These are phyloP conservation scores for Eleusine indica DNA, from an alignment of 176 grass and related monocot genomes.

Conservation along the genomic window DNA sequence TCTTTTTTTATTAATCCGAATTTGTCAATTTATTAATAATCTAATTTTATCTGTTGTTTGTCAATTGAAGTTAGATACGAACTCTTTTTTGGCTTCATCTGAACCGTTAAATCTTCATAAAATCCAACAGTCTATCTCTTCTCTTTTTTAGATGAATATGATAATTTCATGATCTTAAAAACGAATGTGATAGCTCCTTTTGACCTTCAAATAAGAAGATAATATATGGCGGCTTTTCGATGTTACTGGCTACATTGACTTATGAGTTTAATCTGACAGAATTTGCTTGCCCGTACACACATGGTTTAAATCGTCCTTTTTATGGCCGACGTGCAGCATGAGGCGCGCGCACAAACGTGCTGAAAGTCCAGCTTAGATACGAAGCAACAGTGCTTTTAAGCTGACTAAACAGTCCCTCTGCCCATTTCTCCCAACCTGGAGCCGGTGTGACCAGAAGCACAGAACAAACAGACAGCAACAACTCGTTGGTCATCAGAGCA, in stretches of 20 bases:
- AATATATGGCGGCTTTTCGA: neutral
- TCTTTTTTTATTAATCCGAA: too few relatives aligned
- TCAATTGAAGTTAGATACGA: too few relatives aligned
- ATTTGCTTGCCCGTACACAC: neutral
- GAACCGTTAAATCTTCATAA: too few relatives aligned
- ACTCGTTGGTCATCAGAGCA: neutral
- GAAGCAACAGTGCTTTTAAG: neutral
- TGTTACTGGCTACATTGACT: slow-evolving; percentile 32
- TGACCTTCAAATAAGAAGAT: too few relatives aligned
- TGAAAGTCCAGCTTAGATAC: neutral
- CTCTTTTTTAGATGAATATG: too few relatives aligned
- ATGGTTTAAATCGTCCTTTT: neutral
- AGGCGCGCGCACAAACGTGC: neutral
- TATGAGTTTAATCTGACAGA: slow-evolving; percentile 5
- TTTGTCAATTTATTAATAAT: too few relatives aligned
- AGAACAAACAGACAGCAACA: neutral
- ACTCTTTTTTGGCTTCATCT: too few relatives aligned
- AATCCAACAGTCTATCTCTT: too few relatives aligned
- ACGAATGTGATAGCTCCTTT: too few relatives aligned
- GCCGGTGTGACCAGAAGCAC: neutral
- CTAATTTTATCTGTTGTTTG: too few relatives aligned
- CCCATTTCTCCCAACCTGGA: too few relatives aligned
- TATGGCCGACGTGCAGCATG: neutral
- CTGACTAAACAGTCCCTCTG: neutral
- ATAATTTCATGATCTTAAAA: too few relatives aligned